Evolutionary conservation across 805 yeast species (phyloP).

Genomic region (Clavispora fructus): DNA sequence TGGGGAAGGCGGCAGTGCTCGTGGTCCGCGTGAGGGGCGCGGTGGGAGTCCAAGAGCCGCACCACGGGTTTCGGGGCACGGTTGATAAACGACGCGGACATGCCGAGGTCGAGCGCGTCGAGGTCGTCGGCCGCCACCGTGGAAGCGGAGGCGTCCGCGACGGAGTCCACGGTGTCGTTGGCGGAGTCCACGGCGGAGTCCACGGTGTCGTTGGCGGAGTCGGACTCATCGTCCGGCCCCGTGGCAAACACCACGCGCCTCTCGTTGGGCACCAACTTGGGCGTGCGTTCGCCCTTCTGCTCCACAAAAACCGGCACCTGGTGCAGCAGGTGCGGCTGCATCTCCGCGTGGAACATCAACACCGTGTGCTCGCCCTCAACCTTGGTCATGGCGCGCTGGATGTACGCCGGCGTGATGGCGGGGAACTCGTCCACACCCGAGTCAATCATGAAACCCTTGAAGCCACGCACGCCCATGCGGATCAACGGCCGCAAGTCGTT

Average conservation of each 20-base stretch:
- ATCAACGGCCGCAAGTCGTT: conserved; percentile 69
- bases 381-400: conserved; percentile 57
- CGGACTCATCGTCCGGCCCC: conserved; percentile 3
- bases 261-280: conserved; percentile 21
- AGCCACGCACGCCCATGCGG: conserved; percentile 85
- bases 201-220: conserved; percentile 2
- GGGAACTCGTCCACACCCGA: conserved; percentile 98
- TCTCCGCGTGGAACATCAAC: conserved; percentile 91
- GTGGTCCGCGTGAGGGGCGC: conserved; percentile 18
- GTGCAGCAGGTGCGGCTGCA: conserved; percentile 43
- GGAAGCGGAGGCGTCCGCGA: not conserved
- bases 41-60: conserved; percentile 20
- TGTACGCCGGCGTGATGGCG: conserved; percentile 60
- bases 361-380: conserved; percentile 64
- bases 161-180: not conserved
- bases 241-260: conserved; percentile 14
- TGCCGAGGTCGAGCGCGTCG: conserved; percentile 31
- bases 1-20: conserved; percentile 29
- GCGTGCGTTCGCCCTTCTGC: conserved; percentile 18
- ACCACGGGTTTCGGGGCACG: conserved; percentile 37
- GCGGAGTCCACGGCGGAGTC: conserved; percentile 4
- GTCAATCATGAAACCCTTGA: conserved; percentile 87
- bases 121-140: conserved; percentile 16
- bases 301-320: conserved; percentile 21
- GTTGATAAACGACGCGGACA: conserved; percentile 35